Percentiles rank a stretch among this genome's conserved stretches.
These are phyloP conservation scores for Gossypium davidsonii DNA, from an alignment of 441 rosid species.

Conservation along the genomic window DNA sequence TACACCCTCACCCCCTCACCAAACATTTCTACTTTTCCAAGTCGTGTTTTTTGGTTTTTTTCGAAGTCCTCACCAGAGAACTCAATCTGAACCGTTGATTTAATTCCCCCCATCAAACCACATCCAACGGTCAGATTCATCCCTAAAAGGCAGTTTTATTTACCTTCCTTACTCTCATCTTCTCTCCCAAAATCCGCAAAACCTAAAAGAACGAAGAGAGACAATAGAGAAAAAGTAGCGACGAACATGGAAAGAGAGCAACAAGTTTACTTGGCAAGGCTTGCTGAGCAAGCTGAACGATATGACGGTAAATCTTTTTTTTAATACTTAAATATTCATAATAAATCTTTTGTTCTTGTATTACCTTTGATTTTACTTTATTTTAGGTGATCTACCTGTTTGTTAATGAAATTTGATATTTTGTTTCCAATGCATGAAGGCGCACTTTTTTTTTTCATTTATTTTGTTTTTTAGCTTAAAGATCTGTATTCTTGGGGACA, in stretches of 20 bases:
- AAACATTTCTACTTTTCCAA: conserved; percentile 1
- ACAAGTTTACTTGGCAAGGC: conserved; percentile 70
- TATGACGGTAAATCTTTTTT: conserved; percentile 50
- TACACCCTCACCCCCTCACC: neutral
- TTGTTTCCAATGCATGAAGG: conserved; percentile 1
- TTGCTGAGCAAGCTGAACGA: conserved; percentile 89
- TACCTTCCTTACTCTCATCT: neutral
- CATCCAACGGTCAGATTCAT: conserved; percentile 30
- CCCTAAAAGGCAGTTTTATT: conserved; percentile 13
- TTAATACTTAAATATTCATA: neutral
- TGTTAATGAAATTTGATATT: neutral
- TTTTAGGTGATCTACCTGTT: neutral
- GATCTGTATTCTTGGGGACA: neutral
- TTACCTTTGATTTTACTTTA: neutral
- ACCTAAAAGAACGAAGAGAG: neutral
- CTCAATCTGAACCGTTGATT: conserved; percentile 24
- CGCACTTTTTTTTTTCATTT: neutral
- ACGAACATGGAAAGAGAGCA: conserved; percentile 81
- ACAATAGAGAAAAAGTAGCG: conserved; percentile 10
- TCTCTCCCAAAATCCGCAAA: neutral
- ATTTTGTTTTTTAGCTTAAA: neutral
- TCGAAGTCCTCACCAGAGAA: neutral
- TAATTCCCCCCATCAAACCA: neutral
- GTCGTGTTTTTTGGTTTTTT: neutral
- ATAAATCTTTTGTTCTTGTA: neutral